Conservation (phyloP, 2,329 filamentous ascomycete genomes). For the Zymoseptoria brevis region DNA sequence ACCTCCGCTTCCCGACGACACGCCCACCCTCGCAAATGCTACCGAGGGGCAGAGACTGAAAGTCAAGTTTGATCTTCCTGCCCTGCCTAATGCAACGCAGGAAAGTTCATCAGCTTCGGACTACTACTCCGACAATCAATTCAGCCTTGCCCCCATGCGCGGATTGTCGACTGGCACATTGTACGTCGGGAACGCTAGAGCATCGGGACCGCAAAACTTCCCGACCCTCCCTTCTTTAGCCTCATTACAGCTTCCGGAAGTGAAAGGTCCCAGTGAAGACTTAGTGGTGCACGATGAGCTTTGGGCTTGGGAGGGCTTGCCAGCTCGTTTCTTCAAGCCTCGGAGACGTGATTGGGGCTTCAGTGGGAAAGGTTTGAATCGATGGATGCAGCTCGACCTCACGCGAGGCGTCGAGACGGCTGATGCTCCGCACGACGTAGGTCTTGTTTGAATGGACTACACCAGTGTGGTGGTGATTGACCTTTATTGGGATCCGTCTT, state of each 20-base stretch:
- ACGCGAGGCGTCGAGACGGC: not conserved
- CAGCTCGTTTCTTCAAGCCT: not conserved
- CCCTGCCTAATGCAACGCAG: not conserved
- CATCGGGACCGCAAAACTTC: not conserved
- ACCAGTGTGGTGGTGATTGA: not conserved
- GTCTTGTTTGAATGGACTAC: not conserved
- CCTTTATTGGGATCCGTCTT: too few species aligned
- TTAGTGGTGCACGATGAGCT: not conserved
- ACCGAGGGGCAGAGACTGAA: not conserved
- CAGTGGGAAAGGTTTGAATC: not conserved
- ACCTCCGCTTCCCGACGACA: not conserved
- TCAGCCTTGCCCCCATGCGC: not conserved
- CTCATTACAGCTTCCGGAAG: not conserved
- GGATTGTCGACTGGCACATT: not conserved
- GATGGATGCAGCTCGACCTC: not conserved
- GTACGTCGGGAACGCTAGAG: not conserved
- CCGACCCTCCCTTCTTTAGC: not conserved
- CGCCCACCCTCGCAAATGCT: not conserved
- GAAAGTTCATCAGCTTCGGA: not conserved
- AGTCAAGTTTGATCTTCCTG: not conserved
- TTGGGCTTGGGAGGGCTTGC: not conserved
- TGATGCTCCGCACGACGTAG: not conserved
- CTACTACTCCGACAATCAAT: not conserved
- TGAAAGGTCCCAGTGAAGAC: not conserved
- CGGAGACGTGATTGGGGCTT: not conserved